phyloP scores from a whole-genome alignment of 352 stramenopile species.

The Phytopythium ostracodes region DNA sequence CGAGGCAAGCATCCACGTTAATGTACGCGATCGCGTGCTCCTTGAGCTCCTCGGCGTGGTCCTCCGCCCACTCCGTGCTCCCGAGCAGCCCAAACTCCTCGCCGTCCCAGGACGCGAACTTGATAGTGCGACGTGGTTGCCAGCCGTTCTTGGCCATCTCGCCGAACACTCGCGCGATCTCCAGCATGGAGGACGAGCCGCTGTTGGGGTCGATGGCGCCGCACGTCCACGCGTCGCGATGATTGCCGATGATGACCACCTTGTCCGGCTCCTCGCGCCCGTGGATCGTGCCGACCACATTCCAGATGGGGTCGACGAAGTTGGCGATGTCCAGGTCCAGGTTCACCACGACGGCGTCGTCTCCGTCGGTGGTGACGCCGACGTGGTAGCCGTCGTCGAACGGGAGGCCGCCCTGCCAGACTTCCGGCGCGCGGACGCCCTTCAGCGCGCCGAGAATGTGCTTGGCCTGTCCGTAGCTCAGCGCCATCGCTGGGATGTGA shows the following conservation, averaged over 20 bases:
- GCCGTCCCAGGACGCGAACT: conserved; percentile 82
- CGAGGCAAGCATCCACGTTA: conserved; percentile 79
- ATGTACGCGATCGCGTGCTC: conserved; percentile 65
- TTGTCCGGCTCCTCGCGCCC: conserved; percentile 51
- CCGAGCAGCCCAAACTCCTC: conserved; percentile 78
- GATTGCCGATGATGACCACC: conserved; percentile 86
- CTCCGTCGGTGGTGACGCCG: conserved; percentile 27
- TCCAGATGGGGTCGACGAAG: conserved; percentile 70
- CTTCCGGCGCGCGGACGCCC: conserved; percentile 43
- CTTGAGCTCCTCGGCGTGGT: conserved; percentile 41
- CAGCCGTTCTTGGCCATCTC: conserved; percentile 61
- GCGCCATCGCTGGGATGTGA: conserved; percentile 47
- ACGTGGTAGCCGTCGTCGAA: conserved; percentile 70
- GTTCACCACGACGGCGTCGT: conserved; percentile 51
- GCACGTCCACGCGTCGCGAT: conserved; percentile 90
- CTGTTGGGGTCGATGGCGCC: conserved; percentile 80
- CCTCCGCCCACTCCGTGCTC: conserved; percentile 64
- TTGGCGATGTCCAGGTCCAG: conserved; percentile 79
- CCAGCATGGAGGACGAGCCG: conserved; percentile 73
- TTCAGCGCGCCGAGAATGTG: conserved; percentile 66
- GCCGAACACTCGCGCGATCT: conserved; percentile 75
- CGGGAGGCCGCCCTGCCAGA: conserved; percentile 60
- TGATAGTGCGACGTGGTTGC: conserved; percentile 74
- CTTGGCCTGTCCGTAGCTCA: conserved; percentile 81
- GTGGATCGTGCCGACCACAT: conserved; percentile 79